Conservation (phyloP, 805 yeast genomes). For the Metschnikowia cubensis region DNA sequence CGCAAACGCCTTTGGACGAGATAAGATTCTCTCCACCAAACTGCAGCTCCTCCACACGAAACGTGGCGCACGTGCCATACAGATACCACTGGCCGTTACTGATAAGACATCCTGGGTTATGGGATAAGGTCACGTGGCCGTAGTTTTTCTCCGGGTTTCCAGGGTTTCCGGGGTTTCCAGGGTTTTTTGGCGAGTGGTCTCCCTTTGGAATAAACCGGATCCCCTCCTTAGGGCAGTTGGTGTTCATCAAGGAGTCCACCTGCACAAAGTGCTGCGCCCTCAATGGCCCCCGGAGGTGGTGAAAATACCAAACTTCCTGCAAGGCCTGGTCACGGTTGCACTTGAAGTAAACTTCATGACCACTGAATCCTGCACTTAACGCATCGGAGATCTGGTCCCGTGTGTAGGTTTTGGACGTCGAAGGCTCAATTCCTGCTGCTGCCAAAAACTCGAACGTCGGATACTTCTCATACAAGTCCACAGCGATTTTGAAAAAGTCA, state of each 20-base stretch:
- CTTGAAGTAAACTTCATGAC: slow-evolving; percentile 32
- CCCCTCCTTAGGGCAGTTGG: slow-evolving; percentile 66
- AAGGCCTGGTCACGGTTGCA: slow-evolving; percentile 24
- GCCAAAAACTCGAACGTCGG: slow-evolving; percentile 36
- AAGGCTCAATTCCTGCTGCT: slow-evolving; percentile 35
- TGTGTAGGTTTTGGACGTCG: slow-evolving; percentile 30
- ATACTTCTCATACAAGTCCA: slow-evolving; percentile 29
- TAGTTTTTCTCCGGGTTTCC: slow-evolving; percentile 12
- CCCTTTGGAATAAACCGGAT: slow-evolving; percentile 74
- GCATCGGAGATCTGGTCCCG: slow-evolving; percentile 30
- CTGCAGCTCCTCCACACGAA: slow-evolving; percentile 48
- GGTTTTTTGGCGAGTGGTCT: slow-evolving; percentile 8
- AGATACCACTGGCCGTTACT: slow-evolving; percentile 82
- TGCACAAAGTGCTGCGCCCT: slow-evolving; percentile 39
- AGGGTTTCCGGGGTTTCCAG: slow-evolving; percentile 1
- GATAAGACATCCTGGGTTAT: slow-evolving; percentile 71
- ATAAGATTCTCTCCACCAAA: slow-evolving; percentile 71
- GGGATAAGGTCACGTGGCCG: slow-evolving; percentile 44
- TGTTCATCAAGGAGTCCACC: slow-evolving; percentile 51
- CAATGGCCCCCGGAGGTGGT: slow-evolving; percentile 23
- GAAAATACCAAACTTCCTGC: slow-evolving; percentile 27
- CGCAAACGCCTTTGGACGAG: slow-evolving; percentile 75
- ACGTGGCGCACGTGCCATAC: slow-evolving; percentile 83
- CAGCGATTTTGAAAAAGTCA: slow-evolving; percentile 29
- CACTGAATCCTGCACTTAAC: slow-evolving; percentile 26